These are phyloP conservation scores for Pholiota conissans DNA, from an alignment of 768 basidiomycete species.

Conservation along the genomic window DNA sequence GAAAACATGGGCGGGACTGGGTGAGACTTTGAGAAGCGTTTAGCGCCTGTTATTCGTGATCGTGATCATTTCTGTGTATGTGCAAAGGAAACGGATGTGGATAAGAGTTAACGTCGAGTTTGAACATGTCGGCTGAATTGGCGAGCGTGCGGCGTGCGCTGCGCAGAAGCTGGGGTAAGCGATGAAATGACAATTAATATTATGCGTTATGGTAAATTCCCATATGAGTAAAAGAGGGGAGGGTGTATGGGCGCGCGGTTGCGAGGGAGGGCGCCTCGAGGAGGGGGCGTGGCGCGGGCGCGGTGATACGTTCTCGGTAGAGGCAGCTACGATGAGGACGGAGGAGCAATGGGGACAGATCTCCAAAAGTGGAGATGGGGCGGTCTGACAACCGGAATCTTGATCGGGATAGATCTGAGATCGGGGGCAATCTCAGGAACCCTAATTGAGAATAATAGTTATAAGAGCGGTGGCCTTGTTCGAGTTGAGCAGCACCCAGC, in stretches of 20 bases:
- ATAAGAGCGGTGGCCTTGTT: neutral
- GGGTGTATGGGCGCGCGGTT: too few species aligned
- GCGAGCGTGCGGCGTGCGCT: too few species aligned
- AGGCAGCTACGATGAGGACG: neutral
- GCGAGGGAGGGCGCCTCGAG: neutral
- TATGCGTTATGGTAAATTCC: neutral
- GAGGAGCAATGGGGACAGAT: neutral
- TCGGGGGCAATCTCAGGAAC: neutral
- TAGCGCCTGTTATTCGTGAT: too few species aligned
- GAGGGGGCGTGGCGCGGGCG: neutral
- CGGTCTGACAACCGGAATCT: neutral
- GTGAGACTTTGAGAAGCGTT: too few species aligned
- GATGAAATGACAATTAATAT: too few species aligned
- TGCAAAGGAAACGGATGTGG: too few species aligned
- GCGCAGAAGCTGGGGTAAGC: too few species aligned
- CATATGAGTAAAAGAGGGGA: too few species aligned
- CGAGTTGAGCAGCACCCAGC: neutral
- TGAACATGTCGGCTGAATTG: too few species aligned
- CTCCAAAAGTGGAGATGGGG: neutral
- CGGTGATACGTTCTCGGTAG: neutral
- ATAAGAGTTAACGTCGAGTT: too few species aligned
- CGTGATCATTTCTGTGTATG: too few species aligned
- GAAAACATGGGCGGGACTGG: too few species aligned
- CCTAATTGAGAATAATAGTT: neutral
- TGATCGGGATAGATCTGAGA: neutral